Evolutionary conservation across 306 rosid genomes (phyloP).

Genomic region (Quercus dentata): DNA sequence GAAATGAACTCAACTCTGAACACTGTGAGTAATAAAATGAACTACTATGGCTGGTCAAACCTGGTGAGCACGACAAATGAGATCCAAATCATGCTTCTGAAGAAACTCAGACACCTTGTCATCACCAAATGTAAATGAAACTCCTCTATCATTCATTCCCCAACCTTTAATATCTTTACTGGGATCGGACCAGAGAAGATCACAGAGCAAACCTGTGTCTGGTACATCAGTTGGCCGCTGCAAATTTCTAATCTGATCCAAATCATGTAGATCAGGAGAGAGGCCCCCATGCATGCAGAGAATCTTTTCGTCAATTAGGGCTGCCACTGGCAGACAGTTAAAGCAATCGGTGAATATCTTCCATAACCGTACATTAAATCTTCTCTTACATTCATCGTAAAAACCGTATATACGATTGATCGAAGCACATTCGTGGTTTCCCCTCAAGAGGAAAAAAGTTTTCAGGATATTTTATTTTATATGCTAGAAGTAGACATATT

Average conservation of each 20-base stretch:
- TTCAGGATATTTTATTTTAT: conserved; percentile 81
- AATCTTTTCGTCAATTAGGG: conserved; percentile 91
- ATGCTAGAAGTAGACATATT: conserved; percentile 92
- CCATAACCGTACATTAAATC: conserved; percentile 87
- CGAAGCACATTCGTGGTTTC: conserved; percentile 97
- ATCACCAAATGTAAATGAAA: conserved; percentile 90
- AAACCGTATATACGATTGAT: conserved; percentile 94
- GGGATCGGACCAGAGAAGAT: conserved; percentile 97
- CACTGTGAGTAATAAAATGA: conserved; percentile 8
- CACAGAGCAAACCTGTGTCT: conserved; percentile 90
- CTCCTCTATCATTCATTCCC: conserved; percentile 96
- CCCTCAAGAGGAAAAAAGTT: conserved; percentile 91
- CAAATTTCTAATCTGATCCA: conserved; percentile 75
- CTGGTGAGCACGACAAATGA: conserved; percentile 98
- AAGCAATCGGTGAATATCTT: conserved; percentile 85
- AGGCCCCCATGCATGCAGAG: conserved; percentile 98
- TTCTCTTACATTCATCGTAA: conserved; percentile 96
- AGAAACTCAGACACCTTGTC: conserved; percentile 79
- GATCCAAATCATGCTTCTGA: conserved; percentile 92
- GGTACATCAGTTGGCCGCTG: conserved; percentile 93
- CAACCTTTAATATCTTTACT: conserved; percentile 81
- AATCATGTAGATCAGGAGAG: conserved; percentile 75
- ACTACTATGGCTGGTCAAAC: conserved; percentile 33
- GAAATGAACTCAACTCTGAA: conserved; percentile 19
- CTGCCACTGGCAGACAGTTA: conserved; percentile 93